Conservation (phyloP, 2,329 filamentous ascomycete species). For the Xylaria polymorpha region DNA sequence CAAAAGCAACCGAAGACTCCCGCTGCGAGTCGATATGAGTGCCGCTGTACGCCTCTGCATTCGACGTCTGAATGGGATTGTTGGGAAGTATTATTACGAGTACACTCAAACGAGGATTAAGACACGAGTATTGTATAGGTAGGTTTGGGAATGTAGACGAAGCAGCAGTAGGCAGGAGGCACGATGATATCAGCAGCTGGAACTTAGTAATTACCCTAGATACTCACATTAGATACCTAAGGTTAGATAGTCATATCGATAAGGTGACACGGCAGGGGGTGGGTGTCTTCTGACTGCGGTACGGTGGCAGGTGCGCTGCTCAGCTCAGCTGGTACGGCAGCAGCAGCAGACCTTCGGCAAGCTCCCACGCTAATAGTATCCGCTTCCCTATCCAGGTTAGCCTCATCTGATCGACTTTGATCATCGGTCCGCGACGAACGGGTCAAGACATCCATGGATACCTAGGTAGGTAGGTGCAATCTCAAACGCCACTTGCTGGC, state of each 20-base stretch:
- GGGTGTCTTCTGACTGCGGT: not conserved
- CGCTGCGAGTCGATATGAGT: not conserved
- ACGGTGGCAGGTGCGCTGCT: conserved; percentile 26
- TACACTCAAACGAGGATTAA: not conserved
- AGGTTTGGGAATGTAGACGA: not conserved
- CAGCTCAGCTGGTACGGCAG: conserved; percentile 29
- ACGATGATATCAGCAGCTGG: conserved; percentile 36
- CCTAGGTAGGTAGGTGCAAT: too few relatives aligned
- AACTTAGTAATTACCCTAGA: conserved; percentile 3
- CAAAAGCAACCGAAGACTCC: not conserved
- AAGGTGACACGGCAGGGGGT: not conserved
- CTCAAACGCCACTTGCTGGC: not conserved
- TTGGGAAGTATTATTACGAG: too few relatives aligned
- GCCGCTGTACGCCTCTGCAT: not conserved
- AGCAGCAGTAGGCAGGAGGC: not conserved
- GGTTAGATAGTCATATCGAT: conserved; percentile 4
- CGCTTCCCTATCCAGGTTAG: not conserved
- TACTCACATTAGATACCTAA: too few relatives aligned
- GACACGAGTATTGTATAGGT: not conserved
- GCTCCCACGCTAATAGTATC: not conserved
- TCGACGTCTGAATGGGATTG: not conserved
- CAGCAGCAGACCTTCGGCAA: not conserved
- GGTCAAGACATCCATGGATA: too few relatives aligned
- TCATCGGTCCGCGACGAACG: not conserved
- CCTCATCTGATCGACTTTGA: not conserved